Base-by-base conservation (phyloP, 2,329 filamentous ascomycete species). In the Endoconidiophora laricicola region DNA sequence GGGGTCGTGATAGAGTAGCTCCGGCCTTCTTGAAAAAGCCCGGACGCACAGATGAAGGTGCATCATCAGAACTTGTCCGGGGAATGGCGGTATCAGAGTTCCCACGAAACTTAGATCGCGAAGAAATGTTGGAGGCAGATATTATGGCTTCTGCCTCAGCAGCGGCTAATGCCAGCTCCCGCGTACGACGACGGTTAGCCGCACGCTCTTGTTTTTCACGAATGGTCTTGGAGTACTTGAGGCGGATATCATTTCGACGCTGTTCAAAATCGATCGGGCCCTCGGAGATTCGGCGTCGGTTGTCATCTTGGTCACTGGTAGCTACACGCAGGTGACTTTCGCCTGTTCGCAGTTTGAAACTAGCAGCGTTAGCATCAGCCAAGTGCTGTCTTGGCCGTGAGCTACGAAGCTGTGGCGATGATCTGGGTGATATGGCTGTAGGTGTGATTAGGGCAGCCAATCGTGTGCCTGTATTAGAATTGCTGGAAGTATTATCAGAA, bases 251-350 rank as follows among this genome's bases (percentile, higher is more conserved):
- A 60, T 86, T 81, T 57, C 87, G 74, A 46, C 86, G 76, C 56
- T 85, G 83, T 53, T 83, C 86, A 61, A 93, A 91, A 63, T 94
- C 85, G 48, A 93, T 84, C 53, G 82, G 81, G 1, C 81, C 81
- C 52, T 88, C 67, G 1, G 74, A 74, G 47, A 77, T 68, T 58
- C 77, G 78, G 41, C 71, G 69, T 52, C 72, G 57, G 40, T 44
- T 54, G 20, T 53, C 51, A 18, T 55, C 53, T 10, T 26, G 23
- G 14, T 51, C 45, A 12, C 24, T 33, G 16, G 47, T 45, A 39
- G 38, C 39, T 23, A 53, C 39, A 16, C 47, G 51, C 33, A 46
- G 24, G 23, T 77, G 69, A 44, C 72, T 70, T 53, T 83, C 81
- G 3, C 73, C 69, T 45, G 76, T 73, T 60, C 73, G 81, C 57